These are phyloP conservation scores for Adansonia rubrostipa DNA, from an alignment of 441 rosid genomes.

Conservation along the genomic window DNA sequence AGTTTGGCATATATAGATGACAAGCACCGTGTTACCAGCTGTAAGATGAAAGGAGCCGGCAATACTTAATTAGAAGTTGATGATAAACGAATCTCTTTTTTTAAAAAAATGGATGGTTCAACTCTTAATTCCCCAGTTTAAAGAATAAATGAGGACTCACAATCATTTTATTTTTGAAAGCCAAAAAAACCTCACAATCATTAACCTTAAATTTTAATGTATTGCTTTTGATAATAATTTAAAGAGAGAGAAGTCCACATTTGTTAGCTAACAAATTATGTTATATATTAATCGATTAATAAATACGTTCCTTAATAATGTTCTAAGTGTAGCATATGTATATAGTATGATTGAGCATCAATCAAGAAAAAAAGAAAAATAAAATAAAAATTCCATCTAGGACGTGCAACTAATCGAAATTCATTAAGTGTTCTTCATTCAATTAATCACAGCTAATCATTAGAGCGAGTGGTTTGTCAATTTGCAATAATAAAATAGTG, in stretches of 20 bases:
- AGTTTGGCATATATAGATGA: conserved; percentile 6
- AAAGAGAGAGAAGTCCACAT: conserved; percentile 23
- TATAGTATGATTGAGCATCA: not conserved
- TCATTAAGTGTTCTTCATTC: conserved; percentile 2
- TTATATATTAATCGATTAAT: not conserved
- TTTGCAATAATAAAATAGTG: not conserved
- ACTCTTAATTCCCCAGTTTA: not conserved
- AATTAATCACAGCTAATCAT: conserved; percentile 12
- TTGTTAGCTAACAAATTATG: conserved; percentile 15
- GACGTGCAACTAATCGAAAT: not conserved
- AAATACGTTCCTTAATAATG: not conserved
- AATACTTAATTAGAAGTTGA: not conserved
- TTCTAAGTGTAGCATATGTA: not conserved
- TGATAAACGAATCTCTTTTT: not conserved
- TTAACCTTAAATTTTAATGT: conserved; percentile 7
- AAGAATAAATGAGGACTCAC: not conserved
- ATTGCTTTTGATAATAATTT: not conserved
- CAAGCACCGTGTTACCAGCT: conserved; percentile 22
- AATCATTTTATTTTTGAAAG: not conserved
- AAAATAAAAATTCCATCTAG: not conserved
- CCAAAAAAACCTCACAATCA: not conserved
- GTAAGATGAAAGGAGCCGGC: not conserved
- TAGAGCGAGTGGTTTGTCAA: conserved; percentile 1
- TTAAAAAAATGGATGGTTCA: not conserved
- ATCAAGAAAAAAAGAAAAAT: not conserved